Evolutionary conservation across 371 early-diverging fungal species (phyloP), one percentile per base, ranked within the genome.

Genomic region (Mortierella sp.): DNA sequence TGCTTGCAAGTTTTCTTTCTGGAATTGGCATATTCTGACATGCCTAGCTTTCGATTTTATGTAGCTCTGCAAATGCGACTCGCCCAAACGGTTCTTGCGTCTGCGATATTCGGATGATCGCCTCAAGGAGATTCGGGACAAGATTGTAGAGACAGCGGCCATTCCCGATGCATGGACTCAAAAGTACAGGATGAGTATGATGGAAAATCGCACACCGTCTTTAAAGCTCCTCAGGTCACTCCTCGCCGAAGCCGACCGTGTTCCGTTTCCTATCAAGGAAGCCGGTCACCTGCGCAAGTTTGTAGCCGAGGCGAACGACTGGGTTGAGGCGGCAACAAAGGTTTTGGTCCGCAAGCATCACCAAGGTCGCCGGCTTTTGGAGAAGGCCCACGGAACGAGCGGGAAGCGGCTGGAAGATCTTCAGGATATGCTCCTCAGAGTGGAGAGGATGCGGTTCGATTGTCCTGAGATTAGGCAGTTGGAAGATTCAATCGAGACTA

Each of bases 21-120:
- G 8, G 7, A 10, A 19, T 13, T 45, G 38, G 24, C 70, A 42
- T 1, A 26, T 26, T 71, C 57, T 48, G 21, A 52, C 57, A 19
- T 48, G 2, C 50, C 19, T 57, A 2, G n/a, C 13, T 47, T 57
- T 10, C 44, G 38, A 55, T 68, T 0, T 58, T 0, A 50, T 28
- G 24, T 70, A 84, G 92, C 86, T 92, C 38, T 95, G 94, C 80
- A 63, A 86, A 47, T 94, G 94, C 70, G 90, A 90, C n/a, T 3
- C 72, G 2, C 71, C 87, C 0, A 79, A 83, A 10, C 90, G 90
- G 38, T 88, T 87, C 10, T 76, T 94, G 52, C 86, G 91, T 13
- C 58, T 91, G 5, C 91, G 94, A 13, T 92, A 89, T 73, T 88
- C 93, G 1, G 95, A 95, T 70, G 86, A 87, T 19, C 82, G 92